Conservation (phyloP, 148 eudicot genomes). For the Dysphania ambrosioides region DNA sequence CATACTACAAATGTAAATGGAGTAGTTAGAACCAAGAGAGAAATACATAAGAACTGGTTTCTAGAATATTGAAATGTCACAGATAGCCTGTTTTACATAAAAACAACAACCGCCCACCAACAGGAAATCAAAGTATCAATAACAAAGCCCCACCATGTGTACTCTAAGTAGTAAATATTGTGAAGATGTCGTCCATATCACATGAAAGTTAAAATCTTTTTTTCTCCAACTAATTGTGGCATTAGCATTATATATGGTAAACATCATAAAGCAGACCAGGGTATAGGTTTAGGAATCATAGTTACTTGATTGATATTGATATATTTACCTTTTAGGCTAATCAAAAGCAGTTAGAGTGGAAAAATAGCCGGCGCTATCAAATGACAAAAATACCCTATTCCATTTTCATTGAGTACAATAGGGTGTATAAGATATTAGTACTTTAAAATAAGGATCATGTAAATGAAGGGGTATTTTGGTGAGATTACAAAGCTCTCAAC, state of each 20-base stretch:
- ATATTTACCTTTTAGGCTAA: conserved; percentile 25
- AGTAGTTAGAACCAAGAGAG: conserved; percentile 44
- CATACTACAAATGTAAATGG: conserved; percentile 26
- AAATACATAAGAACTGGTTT: too few species aligned
- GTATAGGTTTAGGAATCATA: conserved; percentile 33
- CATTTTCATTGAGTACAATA: not conserved
- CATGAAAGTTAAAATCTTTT: conserved; percentile 22
- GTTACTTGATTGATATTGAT: conserved; percentile 27
- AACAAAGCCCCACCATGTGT: conserved; percentile 34
- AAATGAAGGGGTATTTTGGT: conserved; percentile 17
- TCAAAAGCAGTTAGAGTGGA: conserved; percentile 17
- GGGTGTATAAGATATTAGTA: too few species aligned
- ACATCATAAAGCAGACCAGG: too few species aligned
- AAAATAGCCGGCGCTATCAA: conserved; percentile 13
- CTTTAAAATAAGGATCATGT: too few species aligned
- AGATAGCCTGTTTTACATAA: conserved; percentile 42
- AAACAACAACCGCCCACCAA: conserved; percentile 37
- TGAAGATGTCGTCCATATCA: conserved; percentile 33
- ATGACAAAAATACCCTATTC: conserved; percentile 24
- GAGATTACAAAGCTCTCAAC: conserved; percentile 14
- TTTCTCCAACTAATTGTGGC: too few species aligned
- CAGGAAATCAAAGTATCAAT: conserved; percentile 34
- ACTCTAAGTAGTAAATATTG: conserved; percentile 16
- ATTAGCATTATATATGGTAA: too few species aligned
- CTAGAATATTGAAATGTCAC: conserved; percentile 52